Base-by-base conservation (phyloP, 2,329 filamentous ascomycete species). In the Ceratocystis huliohia region DNA sequence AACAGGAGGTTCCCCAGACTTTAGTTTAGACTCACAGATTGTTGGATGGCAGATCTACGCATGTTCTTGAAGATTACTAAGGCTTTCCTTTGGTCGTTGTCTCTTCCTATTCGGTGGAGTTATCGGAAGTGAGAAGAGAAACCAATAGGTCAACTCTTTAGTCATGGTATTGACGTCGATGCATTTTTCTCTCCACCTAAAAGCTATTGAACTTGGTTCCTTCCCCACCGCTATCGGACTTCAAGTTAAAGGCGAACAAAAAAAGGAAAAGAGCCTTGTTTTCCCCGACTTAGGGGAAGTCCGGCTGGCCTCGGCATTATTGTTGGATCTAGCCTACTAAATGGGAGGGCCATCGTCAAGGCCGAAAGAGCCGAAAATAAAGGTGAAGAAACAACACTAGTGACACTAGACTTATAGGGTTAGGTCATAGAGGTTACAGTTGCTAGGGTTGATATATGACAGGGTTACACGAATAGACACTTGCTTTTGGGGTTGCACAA, bases 151-250 rank as follows among this genome's bases (percentile, higher is more conserved):
- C 50, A 56, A 56, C 30, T 28, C n/a, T 17, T 45, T 30, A 46
- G 37, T 62, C 59, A 62, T 62, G 30, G 20, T 45, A 45, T 62
- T 62, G 30, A 17, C 2, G n/a, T 17, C 57, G n/a, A 61, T 25
- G 25, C 25, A 61, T 28, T 37, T 41, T 22, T 41, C 41, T 30
- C 33, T 46, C 61, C 22, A 46, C 61, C 61, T 17, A 50, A 63
- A 63, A 46, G 4, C 37, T 46, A 44, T 22, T 48, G 15, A 48
- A 20, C 46, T n/a, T 22, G 17, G 20, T n/a, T 5, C 46, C 17
- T n/a, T 5, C 46, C 4, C 46, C 13, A 13, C 50, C 50, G 50
- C 28, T 56, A 56, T 56, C 50, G 50, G 50, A 56, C n/a, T 25
- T 25, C 20, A 56, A 56, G 22, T 53, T 53, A 41, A 41, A 15